Percentiles rank a stretch among this genome's conserved stretches.
Conservation (phyloP, 2,329 filamentous ascomycete species). For the Akanthomyces dipterigenus region DNA sequence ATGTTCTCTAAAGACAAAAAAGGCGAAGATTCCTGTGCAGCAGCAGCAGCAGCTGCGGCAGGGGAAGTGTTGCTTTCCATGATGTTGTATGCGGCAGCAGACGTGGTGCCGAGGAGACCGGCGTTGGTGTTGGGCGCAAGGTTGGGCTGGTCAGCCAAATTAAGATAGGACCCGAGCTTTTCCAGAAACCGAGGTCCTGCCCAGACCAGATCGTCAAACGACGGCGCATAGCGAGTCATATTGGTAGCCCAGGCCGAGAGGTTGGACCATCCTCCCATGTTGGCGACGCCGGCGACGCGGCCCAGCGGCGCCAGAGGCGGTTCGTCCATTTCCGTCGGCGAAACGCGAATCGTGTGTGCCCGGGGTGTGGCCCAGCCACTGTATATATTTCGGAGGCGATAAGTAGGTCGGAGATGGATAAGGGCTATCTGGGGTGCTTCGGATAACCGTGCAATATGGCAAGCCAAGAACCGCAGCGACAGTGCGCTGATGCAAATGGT, state of each 20-base stretch:
- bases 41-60: background rate
- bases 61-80: conserved; percentile 18
- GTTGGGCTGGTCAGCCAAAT: conserved; percentile 54
- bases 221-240: conserved; percentile 54
- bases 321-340: conserved; percentile 4
- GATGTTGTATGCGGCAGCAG: conserved; percentile 23
- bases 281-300: background rate
- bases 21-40: conserved; percentile 29
- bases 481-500: conserved; percentile 5
- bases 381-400: background rate
- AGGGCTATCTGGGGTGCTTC: background rate
- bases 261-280: conserved; percentile 41
- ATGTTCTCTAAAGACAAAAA: conserved; percentile 48
- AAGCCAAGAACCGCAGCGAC: background rate
- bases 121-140: conserved; percentile 36
- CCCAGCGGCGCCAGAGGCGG: background rate
- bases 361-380: conserved; percentile 3
- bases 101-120: conserved; percentile 16
- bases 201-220: conserved; percentile 61
- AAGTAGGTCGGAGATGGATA: background rate
- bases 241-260: conserved; percentile 52
- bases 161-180: conserved; percentile 58
- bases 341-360: background rate
- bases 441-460: background rate
- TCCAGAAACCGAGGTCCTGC: conserved; percentile 64